Evolutionary conservation across 805 yeast species (phyloP), one percentile per base, ranked within the genome.

Genomic region (Henningerozyma blattae): DNA sequence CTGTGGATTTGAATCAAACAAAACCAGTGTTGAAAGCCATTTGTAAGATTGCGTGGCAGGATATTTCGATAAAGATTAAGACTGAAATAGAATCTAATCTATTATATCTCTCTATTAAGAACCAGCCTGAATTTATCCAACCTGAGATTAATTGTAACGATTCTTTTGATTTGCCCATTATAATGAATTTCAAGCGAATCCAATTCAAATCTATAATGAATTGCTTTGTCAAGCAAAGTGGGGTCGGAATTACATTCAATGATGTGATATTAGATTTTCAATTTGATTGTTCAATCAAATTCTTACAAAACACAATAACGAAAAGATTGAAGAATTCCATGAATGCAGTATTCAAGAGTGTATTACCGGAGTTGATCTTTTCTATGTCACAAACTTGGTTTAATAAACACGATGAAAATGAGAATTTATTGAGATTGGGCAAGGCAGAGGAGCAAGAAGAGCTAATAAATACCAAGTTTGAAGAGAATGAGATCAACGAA

Each of bases 11-110:
- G 5, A 52, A 52, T 4, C 53, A 52, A 34, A 52, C 58, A 10
- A 46, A 50, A 22, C 51, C 61, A 7, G 34, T 54, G 16, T 44
- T 56, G 2, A 58, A 58, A 33, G 54, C 58, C 2, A 55, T 58
- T 12, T 50, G 58, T 34, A 58, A 58, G 34, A 41, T 58, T 3
- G 42, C 56, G 3, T 49, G 56, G 32, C 44, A 47, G 30, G 50
- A 53, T 33, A 58, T 58, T 3, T 48, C 44, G 40, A 34, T 58
- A 7, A 56, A 54, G 35, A 45, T 58, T 19, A 50, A 48, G 28
- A 54, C 62, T 3, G 54, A 52, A 15, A 54, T 58, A 19, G 62
- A 58, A 31, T 48, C 60, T 13, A 58, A 58, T 35, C 38, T 52
- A 33, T 39, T 56, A 18, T 38, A 54, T 30, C 41, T 52, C 4